Base-by-base conservation (phyloP, 2,329 filamentous ascomycete genomes). In the Calycina marina region DNA sequence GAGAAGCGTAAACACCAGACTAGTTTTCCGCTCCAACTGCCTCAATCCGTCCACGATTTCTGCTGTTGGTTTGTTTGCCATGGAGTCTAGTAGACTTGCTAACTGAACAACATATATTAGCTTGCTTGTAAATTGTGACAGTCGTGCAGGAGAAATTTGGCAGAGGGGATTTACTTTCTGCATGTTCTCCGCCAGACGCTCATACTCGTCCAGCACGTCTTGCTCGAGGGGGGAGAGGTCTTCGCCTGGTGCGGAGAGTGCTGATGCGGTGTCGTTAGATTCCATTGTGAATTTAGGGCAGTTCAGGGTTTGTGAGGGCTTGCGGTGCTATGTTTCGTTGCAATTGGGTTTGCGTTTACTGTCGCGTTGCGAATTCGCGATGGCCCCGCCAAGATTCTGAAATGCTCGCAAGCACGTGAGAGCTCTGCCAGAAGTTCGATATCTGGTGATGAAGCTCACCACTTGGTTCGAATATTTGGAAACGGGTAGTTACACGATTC, bases 201-300 rank as follows among this genome's bases (percentile, higher is more conserved):
- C 75, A 52, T 98, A 98, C 57, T 98, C 90, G 40, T 96, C 85
- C 1, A 98, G 65, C 1, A 98, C 79, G 53, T 96, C 84, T 56
- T 93, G 86, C 60, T 98, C 86, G 5, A 93, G 69, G 4, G 84
- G 78, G 1, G 77, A 69, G 40, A 93, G 63, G 47, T 77, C 72
- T 14, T 52, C 50, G 20, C 20, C 29, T 9, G 28, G 24, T n/a
- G n/a, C n/a, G 24, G 16, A 32, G 29, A 4, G 30, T 18, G 3
- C 24, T 22, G 14, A 18, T 18, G 37, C 18, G 16, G 30, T 16
- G 5, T 32, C 34, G 14, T 14, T 28, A 11, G 27, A 11, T n/a
- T 35, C 36, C 36, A 38, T 38, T 20, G n/a, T n/a, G n/a, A n/a
- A n/a, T n/a, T n/a, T n/a, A n/a, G n/a, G n/a, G n/a, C n/a, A n/a